phyloP scores from a whole-genome alignment of 2,329 filamentous ascomycete genomes.

The Laburnicola sp. region DNA sequence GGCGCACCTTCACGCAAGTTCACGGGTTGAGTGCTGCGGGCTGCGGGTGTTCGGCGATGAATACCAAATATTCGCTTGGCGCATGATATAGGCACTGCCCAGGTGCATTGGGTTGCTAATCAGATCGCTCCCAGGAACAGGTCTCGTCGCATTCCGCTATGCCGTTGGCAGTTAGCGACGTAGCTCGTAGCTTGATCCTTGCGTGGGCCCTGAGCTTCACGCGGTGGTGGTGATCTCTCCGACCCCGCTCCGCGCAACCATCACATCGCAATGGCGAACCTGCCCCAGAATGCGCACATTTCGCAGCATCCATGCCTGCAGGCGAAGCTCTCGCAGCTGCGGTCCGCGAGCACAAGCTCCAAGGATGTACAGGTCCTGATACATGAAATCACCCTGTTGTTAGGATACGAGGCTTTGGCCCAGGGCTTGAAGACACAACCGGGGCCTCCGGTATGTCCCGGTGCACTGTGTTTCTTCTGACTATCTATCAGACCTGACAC shows the following conservation, averaged over 20 bases:
- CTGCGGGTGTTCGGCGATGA: no score
- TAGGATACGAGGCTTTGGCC: slow-evolving; percentile 80
- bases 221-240: not conserved
- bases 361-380: slow-evolving; percentile 80
- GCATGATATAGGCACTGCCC: no score
- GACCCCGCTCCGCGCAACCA: slow-evolving; percentile 8
- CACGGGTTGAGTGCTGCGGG: no score
- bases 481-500: slow-evolving; percentile 9
- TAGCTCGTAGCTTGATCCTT: not conserved
- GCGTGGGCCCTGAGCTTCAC: no score
- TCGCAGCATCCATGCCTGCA: slow-evolving; percentile 83
- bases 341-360: slow-evolving; percentile 69
- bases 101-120: no score
- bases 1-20: no score
- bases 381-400: slow-evolving; percentile 81
- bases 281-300: slow-evolving; percentile 67
- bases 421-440: slow-evolving; percentile 60
- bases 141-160: not conserved
- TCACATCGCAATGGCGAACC: slow-evolving; percentile 34
- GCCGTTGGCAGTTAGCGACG: not conserved
- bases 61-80: no score
- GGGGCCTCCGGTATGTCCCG: slow-evolving; percentile 64
- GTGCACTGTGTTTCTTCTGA: no score
- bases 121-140: not conserved
- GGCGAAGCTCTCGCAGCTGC: slow-evolving; percentile 87